phyloP scores from a whole-genome alignment of 306 rosid genomes.

The Leucaena leucocephala region DNA sequence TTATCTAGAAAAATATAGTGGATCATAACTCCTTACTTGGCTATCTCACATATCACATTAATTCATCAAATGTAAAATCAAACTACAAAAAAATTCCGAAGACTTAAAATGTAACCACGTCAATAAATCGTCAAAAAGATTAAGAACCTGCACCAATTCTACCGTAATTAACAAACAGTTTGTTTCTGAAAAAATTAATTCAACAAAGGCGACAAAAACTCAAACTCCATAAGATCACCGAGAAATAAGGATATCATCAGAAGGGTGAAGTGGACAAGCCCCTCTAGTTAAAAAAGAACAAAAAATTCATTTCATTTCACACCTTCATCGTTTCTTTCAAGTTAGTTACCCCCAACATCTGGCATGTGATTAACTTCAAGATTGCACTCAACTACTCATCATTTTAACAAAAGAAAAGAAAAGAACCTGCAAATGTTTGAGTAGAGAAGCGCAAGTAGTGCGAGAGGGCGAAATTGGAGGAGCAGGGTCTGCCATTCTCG shows the following conservation, averaged over 20 bases:
- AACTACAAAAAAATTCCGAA: not conserved
- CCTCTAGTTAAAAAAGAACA: not conserved
- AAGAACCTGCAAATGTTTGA: slow-evolving; percentile 79
- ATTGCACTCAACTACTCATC: not conserved
- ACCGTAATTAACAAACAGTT: not conserved
- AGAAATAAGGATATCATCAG: not conserved
- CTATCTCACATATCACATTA: not conserved
- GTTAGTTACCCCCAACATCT: not conserved
- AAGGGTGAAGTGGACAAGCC: not conserved
- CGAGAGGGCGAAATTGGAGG: slow-evolving; percentile 73
- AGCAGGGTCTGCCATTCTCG: slow-evolving; percentile 46
- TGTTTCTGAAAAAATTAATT: not conserved
- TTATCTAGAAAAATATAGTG: slow-evolving; percentile 39
- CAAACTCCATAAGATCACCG: not conserved
- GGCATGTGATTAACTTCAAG: not conserved
- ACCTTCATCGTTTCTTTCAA: not conserved
- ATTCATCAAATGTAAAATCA: not conserved
- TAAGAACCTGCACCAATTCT: not conserved
- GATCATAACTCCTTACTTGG: slow-evolving; percentile 21
- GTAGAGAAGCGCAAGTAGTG: slow-evolving; percentile 93
- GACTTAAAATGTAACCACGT: not conserved
- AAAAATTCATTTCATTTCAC: not conserved
- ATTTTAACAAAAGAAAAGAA: not conserved
- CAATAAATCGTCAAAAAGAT: not conserved
- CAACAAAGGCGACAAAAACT: not conserved